Evolutionary conservation across 1,139 yeast species (phyloP), one percentile per base, ranked within the genome.

Genomic region (Yamadazyma trypodendri): DNA sequence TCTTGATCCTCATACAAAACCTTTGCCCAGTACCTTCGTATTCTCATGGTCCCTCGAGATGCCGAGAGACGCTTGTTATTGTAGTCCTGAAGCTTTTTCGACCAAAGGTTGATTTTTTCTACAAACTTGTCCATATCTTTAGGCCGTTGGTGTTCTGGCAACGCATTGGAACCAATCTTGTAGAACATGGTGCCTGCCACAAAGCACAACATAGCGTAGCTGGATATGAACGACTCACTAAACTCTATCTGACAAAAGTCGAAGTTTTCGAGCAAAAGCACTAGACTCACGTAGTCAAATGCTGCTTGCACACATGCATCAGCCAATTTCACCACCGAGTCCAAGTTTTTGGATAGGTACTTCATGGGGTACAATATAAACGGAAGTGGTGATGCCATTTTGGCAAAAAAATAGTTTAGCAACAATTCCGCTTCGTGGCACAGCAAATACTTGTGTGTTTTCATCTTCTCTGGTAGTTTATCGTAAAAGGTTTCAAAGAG

Each of bases 21-120:
- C 23, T 43, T 43, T 4, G 39, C 30, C 48, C 48, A 45, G 29
- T 34, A 37, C 17, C 42, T 23, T n/a, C 42, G 31, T 9, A 45
- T 34, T 31, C 48, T 39, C 31, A 36, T 24, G 6, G 48, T 45
- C 2, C 48, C 48, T 20, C 41, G 39, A 3, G 43, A 34, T 1
- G 17, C 30, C 2, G 22, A 35, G 3, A 38, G 14, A 22, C 28
- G 27, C 16, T 20, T 14, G 13, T 32, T 38, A 24, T 39, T 45
- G 22, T 34, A 22, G 7, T 21, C 29, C 9, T 27, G 10, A 6
- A 27, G 18, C 14, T 15, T 27, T 27, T 27, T 27, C 3, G 29
- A n/a, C 9, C 15, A 8, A 4, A 12, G 5, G 4, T 27, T 8
- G 20, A 27, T 27, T 5, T 4, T 7, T 13, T 28, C 21, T 4